Evolutionary conservation across 2,329 filamentous ascomycete species (phyloP), one percentile per base, ranked within the genome.

Genomic region (Sarocladium strictum): DNA sequence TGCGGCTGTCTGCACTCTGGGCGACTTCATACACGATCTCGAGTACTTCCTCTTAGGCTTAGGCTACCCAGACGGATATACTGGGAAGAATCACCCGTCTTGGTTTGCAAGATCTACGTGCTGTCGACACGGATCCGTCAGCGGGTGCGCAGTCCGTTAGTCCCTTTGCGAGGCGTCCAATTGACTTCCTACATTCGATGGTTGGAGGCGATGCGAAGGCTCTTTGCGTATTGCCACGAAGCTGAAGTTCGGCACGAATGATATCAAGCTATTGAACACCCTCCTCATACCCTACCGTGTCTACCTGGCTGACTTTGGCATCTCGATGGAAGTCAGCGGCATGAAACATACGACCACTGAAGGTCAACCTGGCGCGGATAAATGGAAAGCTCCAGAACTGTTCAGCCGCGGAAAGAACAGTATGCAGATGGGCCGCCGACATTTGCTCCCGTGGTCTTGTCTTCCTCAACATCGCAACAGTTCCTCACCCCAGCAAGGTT

Each of bases 301-400:
- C 9, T 77, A 77, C 55, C 65, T 77, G 14, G 72, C 74, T 21
- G 76, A 78, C 59, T 78, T 78, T 63, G 76, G 74, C 33, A 76
- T 78, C 23, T 73, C 76, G 12, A 66, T 69, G 53, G 74, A 78
- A 50, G 73, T 78, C 14, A 71, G 69, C 50, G 71, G 70, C 40
- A 68, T 69, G 23, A 74, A 76, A 10, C 67, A 74, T 50, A 76
- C 73, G 6, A 74, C 70, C 54, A 77, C 74, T 0, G 68, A 70
- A 27, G 71, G 70, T 0, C 55, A 64, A 10, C 69, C 70, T 3
- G 73, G 72, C 1, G 76, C 75, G 0, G 67, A 68, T 17, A 73
- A 69, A 49, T 78, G 74, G 73, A 68, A 69, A 11, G 73, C 75
- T 1, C 75, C 76, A 0, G 75, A 78, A 58, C 66, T 75, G 1